These are phyloP conservation scores for Teunomyces cretensis DNA, from an alignment of 805 yeast genomes.

Conservation along the genomic window DNA sequence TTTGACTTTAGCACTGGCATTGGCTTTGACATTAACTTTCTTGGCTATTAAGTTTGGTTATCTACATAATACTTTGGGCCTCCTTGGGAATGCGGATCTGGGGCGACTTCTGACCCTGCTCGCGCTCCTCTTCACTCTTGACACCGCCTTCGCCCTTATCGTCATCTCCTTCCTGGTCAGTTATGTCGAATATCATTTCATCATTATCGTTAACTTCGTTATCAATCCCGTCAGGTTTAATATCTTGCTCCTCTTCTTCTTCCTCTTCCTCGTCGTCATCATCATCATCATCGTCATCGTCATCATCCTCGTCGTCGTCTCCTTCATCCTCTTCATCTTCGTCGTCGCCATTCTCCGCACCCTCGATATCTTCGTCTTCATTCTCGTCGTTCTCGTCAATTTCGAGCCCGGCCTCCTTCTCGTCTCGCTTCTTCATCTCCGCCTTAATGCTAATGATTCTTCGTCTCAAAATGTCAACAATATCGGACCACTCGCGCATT, in stretches of 20 bases:
- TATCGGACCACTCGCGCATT: slow-evolving; percentile 48
- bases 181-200: slow-evolving; percentile 23
- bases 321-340: slow-evolving; percentile 40
- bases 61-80: slow-evolving; percentile 5
- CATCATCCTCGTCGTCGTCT: slow-evolving; percentile 30
- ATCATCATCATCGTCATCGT: slow-evolving; percentile 12
- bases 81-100: slow-evolving; percentile 7
- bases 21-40: no score
- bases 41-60: no score
- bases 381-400: slow-evolving; percentile 31
- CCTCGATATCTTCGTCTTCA: slow-evolving; percentile 38
- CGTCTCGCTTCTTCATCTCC: slow-evolving; percentile 21
- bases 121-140: not conserved
- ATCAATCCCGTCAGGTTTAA: not conserved
- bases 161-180: slow-evolving; percentile 13
- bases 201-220: slow-evolving; percentile 10
- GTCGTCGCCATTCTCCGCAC: slow-evolving; percentile 29
- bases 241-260: slow-evolving; percentile 3
- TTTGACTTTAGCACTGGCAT: no score
- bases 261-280: slow-evolving; percentile 13
- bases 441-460: slow-evolving; percentile 29
- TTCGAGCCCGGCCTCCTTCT: slow-evolving; percentile 16
- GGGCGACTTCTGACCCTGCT: not conserved
- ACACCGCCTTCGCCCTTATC: not conserved
- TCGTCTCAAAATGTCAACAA: slow-evolving; percentile 42